A percentile compares a stretch with the other conserved stretches of the same genome.
Evolutionary conservation across 495 filamentous ascomycete genomes (phyloP).

Genomic region (Aspergillus conjunctus): DNA sequence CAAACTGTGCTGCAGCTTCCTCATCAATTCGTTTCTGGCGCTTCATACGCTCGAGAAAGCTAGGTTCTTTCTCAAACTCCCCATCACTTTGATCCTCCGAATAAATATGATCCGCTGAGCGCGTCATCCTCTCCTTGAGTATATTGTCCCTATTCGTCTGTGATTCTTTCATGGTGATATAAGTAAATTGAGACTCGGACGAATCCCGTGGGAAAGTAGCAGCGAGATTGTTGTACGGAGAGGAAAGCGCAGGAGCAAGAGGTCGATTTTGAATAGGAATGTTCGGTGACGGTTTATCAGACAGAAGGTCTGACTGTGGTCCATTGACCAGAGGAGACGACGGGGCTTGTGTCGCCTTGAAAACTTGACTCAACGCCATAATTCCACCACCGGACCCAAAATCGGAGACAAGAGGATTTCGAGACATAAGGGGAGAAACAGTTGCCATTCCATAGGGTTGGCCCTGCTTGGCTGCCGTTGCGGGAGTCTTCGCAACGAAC

Average conservation of each 20-base stretch:
- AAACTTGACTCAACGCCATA: constrained; percentile 54
- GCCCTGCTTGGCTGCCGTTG: constrained; percentile 39
- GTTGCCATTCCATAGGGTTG: constrained; percentile 31
- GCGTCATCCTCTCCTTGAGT: constrained; percentile 42
- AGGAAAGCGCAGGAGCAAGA: constrained; percentile 42
- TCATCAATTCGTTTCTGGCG: constrained; percentile 41
- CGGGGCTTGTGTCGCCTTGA: constrained; percentile 55
- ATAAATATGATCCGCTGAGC: constrained; percentile 41
- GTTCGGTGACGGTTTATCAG: constrained; percentile 56
- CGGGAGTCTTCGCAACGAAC: constrained; percentile 49
- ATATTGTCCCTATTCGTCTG: constrained; percentile 42
- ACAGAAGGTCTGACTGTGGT: constrained; percentile 42
- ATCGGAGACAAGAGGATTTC: constrained; percentile 49
- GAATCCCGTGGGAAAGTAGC: constrained; percentile 41
- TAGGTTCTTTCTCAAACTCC: constrained; percentile 50
- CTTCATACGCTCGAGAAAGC: constrained; percentile 42
- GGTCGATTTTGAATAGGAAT: constrained; percentile 47
- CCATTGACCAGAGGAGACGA: constrained; percentile 51
- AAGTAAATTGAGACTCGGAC: constrained; percentile 50
- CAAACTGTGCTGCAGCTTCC: constrained; percentile 44
- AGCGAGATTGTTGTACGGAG: constrained; percentile 40
- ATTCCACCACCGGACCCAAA: constrained; percentile 45
- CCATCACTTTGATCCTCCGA: constrained; percentile 47
- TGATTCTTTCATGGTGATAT: constrained; percentile 56
- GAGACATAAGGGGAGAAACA: constrained; percentile 45